phyloP scores from a whole-genome alignment of 2,329 filamentous ascomycete genomes.

The Calycina herbarum region DNA sequence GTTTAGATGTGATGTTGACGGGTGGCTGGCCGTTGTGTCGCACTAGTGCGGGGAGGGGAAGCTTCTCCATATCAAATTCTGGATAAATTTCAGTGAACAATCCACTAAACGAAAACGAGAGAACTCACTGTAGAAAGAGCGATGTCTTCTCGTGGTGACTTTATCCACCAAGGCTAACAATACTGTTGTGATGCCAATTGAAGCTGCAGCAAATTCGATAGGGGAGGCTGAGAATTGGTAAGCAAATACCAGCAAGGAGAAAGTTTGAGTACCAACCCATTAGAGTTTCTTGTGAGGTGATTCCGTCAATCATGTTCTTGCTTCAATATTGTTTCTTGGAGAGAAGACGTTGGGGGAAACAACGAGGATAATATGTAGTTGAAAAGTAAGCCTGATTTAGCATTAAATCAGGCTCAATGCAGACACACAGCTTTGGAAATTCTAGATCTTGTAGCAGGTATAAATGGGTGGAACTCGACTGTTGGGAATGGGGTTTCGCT shows the following conservation, averaged over 20 bases:
- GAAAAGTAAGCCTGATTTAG: not conserved
- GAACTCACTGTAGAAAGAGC: conserved; percentile 9
- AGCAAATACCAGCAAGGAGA: not conserved
- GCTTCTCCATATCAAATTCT: conserved; percentile 11
- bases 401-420: not conserved
- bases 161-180: conserved; percentile 6
- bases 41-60: not conserved
- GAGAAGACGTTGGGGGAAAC: not conserved
- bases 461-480: not conserved
- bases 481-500: not conserved
- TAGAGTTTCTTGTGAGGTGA: not conserved
- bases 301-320: not conserved
- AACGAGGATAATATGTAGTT: not conserved
- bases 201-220: not conserved
- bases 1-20: not conserved
- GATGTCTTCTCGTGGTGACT: not conserved
- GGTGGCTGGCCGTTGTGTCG: conserved; percentile 6
- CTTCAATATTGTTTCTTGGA: not conserved
- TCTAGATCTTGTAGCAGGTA: not conserved
- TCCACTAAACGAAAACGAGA: not conserved
- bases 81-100: not conserved
- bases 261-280: not conserved
- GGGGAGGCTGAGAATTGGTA: not conserved
- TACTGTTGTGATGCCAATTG: not conserved
- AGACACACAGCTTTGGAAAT: not conserved